Conservation (phyloP, 192 early-diverging fungal species). For the Gonapodya prolifera region DNA sequence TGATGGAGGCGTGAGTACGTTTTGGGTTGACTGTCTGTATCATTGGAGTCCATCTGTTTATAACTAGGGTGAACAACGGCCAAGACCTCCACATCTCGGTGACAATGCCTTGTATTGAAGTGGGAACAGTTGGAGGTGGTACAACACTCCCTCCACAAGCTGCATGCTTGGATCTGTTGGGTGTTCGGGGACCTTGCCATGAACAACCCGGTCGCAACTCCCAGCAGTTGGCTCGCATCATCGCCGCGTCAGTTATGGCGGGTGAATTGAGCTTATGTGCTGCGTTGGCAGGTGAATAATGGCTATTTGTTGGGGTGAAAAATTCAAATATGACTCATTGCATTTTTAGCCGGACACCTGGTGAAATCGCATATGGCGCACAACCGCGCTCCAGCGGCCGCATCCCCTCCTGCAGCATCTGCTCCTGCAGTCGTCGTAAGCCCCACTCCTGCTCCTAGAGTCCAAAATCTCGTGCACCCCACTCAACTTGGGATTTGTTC, state of each 20-base stretch:
- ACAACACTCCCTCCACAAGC: conserved; percentile 72
- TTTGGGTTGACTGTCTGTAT: not conserved
- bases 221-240: conserved; percentile 70
- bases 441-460: too few species aligned
- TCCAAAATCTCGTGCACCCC: too few species aligned
- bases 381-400: conserved; percentile 29
- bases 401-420: not conserved
- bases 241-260: conserved; percentile 81
- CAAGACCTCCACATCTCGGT: conserved; percentile 75
- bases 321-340: not conserved
- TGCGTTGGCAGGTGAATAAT: conserved; percentile 45
- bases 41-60: not conserved
- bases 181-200: conserved; percentile 67
- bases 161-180: conserved; percentile 77
- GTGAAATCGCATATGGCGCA: conserved; percentile 81
- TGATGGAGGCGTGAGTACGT: conserved; percentile 60
- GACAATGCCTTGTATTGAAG: conserved; percentile 89
- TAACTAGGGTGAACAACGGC: conserved; percentile 40
- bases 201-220: conserved; percentile 72
- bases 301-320: not conserved
- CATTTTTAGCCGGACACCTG: conserved; percentile 56
- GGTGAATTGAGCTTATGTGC: conserved; percentile 78
- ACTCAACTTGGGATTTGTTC: too few species aligned
- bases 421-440: not conserved
- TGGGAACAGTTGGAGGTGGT: conserved; percentile 87